Conservation (phyloP, 2,329 filamentous ascomycete genomes). For the Aspergillus glaucus region DNA sequence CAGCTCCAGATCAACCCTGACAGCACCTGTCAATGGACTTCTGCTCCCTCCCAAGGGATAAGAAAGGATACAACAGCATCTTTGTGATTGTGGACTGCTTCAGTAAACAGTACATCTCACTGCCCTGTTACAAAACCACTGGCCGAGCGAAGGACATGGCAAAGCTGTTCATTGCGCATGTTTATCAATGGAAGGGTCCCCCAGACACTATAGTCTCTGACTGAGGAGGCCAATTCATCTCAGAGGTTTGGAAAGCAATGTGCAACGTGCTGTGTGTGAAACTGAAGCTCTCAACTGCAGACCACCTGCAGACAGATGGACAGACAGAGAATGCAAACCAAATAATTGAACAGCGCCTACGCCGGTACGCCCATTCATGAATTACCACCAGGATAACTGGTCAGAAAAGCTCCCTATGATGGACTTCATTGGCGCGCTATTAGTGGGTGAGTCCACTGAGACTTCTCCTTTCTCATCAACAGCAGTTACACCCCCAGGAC, state of each 20-base stretch:
- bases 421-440: too few relatives aligned
- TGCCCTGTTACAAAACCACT: neutral
- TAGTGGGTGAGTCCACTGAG: neutral
- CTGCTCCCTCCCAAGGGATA: neutral
- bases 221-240: neutral
- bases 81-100: neutral
- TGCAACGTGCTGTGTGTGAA: neutral
- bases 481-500: neutral
- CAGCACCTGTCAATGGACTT: neutral
- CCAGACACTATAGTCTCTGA: neutral
- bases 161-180: neutral
- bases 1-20: neutral
- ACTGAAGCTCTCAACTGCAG: neutral
- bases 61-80: neutral
- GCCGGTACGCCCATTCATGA: neutral
- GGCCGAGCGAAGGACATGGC: neutral
- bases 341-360: neutral
- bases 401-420: neutral
- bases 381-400: neutral
- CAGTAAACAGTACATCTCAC: neutral
- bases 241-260: neutral
- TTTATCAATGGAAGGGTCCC: neutral
- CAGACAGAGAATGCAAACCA: neutral
- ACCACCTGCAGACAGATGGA: neutral
- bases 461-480: neutral